phyloP scores from a whole-genome alignment of 306 rosid species.

The Phaseolus lunatus region DNA sequence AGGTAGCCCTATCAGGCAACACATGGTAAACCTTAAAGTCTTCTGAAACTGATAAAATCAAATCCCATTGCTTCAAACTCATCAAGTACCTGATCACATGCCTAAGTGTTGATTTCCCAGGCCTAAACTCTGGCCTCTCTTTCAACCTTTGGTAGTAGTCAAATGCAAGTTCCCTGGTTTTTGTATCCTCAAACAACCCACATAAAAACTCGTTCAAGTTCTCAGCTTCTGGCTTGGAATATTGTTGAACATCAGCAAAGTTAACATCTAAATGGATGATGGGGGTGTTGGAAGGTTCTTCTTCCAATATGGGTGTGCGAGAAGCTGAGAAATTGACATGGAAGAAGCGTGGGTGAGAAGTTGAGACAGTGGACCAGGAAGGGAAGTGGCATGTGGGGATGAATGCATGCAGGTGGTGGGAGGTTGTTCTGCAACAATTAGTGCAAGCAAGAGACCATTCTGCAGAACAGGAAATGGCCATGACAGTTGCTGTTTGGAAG shows the following conservation, averaged over 20 bases:
- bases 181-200: conserved; percentile 57
- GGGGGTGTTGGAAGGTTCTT: conserved; percentile 49
- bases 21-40: conserved; percentile 62
- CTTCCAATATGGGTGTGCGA: conserved; percentile 63
- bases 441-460: conserved; percentile 62
- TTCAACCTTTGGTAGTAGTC: conserved; percentile 64
- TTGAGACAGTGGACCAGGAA: conserved; percentile 43
- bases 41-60: conserved; percentile 48
- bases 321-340: conserved; percentile 53
- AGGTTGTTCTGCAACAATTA: conserved; percentile 37
- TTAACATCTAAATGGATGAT: conserved; percentile 44
- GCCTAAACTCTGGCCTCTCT: conserved; percentile 61
- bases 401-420: conserved; percentile 33
- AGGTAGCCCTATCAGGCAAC: conserved; percentile 63
- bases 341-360: conserved; percentile 42
- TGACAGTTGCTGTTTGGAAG: conserved; percentile 44
- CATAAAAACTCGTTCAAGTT: conserved; percentile 59
- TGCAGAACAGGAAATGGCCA: conserved; percentile 64
- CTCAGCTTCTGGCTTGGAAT: conserved; percentile 44
- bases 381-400: conserved; percentile 46
- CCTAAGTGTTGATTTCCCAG: conserved; percentile 56
- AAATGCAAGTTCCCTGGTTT: conserved; percentile 53
- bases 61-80: conserved; percentile 63
- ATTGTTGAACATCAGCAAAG: conserved; percentile 25
- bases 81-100: conserved; percentile 68